Percentiles rank a stretch among this genome's conserved stretches.
Evolutionary conservation across 257 asterid genomes (phyloP).

Genomic region (Gentiana dahurica): DNA sequence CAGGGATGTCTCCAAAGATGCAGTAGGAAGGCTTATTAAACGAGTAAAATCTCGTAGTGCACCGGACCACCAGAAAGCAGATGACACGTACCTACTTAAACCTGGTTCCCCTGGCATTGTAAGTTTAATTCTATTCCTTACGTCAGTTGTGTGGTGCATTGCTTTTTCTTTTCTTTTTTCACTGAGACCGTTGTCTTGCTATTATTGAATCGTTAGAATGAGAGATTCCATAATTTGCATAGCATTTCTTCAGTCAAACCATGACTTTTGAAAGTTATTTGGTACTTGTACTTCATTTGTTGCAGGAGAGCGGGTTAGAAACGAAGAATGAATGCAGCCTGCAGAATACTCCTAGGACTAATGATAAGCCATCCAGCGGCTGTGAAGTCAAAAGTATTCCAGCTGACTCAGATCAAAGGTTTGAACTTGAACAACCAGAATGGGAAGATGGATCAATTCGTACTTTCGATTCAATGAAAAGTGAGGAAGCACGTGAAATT

Average conservation of each 20-base stretch:
- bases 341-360: constrained; percentile 12
- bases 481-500: constrained; percentile 25
- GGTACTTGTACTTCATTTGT: constrained; percentile 8
- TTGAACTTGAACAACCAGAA: constrained; percentile 43
- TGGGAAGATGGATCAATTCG: constrained; percentile 85
- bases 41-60: constrained; percentile 36
- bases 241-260: neutral
- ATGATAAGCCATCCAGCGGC: constrained; percentile 19
- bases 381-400: constrained; percentile 27
- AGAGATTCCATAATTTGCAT: too few relatives aligned
- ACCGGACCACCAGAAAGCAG: constrained; percentile 41
- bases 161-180: neutral
- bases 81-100: constrained; percentile 40
- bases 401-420: constrained; percentile 22
- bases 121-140: neutral
- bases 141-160: too few relatives aligned
- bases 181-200: too few relatives aligned
- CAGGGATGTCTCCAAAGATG: constrained; percentile 50
- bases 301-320: constrained; percentile 27
- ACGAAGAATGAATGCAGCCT: constrained; percentile 3
- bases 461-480: constrained; percentile 20
- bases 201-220: too few relatives aligned
- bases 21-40: constrained; percentile 54
- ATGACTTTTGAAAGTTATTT: constrained; percentile 4
- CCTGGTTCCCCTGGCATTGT: constrained; percentile 32